A percentile compares a stretch with the other conserved stretches of the same genome.
Evolutionary conservation across 495 filamentous ascomycete species (phyloP).

Genomic region (Parachaetomium inaequale): DNA sequence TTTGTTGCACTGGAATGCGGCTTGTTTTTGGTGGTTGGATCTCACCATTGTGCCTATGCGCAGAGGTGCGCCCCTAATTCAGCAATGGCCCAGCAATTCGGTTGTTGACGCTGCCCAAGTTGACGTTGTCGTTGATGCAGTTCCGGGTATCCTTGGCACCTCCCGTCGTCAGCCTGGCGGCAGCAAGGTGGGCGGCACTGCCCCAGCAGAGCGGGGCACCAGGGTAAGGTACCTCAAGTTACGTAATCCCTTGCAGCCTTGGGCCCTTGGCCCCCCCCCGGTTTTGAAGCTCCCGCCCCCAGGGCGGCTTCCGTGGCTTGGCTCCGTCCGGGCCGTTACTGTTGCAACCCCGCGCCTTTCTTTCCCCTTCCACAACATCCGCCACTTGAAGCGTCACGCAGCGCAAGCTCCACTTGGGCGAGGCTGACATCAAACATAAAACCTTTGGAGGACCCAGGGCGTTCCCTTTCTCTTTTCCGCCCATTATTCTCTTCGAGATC

Average conservation of each 20-base stretch:
- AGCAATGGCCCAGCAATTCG: constrained; percentile 1
- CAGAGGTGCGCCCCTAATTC: neutral
- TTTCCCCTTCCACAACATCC: constrained; percentile 23
- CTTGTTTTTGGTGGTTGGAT: neutral
- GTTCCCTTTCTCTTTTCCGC: neutral
- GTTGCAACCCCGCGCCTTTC: constrained; percentile 25
- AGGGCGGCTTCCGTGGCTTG: constrained; percentile 6
- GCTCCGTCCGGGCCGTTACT: neutral
- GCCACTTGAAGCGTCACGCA: constrained; percentile 16
- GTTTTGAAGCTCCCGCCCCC: neutral
- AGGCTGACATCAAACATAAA: neutral
- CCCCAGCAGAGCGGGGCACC: constrained; percentile 5
- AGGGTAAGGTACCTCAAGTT: neutral
- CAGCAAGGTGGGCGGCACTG: neutral
- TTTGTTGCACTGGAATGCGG: neutral
- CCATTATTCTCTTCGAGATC: neutral
- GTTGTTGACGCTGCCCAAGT: constrained; percentile 7
- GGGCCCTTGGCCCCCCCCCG: no score
- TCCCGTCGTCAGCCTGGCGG: constrained; percentile 8
- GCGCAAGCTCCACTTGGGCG: constrained; percentile 14
- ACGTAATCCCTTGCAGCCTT: constrained; percentile 19
- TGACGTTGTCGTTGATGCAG: neutral
- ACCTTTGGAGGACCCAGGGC: neutral
- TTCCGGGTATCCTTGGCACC: neutral
- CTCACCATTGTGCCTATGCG: constrained; percentile 26